Evolutionary conservation across 345 rosid species (phyloP).

Genomic region (Dipteronia sinensis): DNA sequence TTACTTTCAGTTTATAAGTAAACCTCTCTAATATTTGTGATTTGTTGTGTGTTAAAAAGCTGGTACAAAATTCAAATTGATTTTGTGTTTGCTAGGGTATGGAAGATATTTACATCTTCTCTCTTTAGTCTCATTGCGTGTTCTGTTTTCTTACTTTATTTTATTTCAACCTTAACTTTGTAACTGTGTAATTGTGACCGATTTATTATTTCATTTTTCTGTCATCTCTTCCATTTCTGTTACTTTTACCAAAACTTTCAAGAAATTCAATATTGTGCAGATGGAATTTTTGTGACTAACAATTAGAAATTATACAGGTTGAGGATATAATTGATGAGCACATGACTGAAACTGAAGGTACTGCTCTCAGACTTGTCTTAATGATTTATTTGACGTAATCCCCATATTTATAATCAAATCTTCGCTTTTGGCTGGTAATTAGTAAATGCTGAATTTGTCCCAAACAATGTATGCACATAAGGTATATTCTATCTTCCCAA

Average conservation of each 20-base stretch:
- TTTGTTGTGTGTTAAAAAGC: not conserved
- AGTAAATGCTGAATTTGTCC: not conserved
- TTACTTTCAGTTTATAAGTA: slow-evolving; percentile 1
- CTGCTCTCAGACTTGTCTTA: slow-evolving; percentile 5
- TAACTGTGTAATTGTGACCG: not conserved
- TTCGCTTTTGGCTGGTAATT: not conserved
- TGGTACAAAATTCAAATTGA: not conserved
- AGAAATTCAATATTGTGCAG: too few species aligned
- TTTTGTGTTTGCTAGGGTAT: not conserved
- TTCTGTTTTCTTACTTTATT: not conserved
- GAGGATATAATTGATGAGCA: slow-evolving; percentile 24
- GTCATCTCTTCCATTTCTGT: not conserved
- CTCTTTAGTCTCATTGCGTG: not conserved
- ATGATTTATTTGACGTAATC: not conserved
- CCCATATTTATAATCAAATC: not conserved
- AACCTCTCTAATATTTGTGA: not conserved
- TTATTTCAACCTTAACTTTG: not conserved
- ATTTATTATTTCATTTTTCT: not conserved
- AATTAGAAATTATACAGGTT: slow-evolving; percentile 26
- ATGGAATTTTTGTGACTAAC: not conserved
- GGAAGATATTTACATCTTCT: not conserved
- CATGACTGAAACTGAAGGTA: slow-evolving; percentile 37
- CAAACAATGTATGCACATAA: not conserved
- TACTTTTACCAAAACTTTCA: not conserved
- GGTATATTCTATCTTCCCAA: too few species aligned